Percentiles rank a stretch among this genome's conserved stretches.
Evolutionary conservation across 345 rosid genomes (phyloP).

Genomic region (Boechera stricta): DNA sequence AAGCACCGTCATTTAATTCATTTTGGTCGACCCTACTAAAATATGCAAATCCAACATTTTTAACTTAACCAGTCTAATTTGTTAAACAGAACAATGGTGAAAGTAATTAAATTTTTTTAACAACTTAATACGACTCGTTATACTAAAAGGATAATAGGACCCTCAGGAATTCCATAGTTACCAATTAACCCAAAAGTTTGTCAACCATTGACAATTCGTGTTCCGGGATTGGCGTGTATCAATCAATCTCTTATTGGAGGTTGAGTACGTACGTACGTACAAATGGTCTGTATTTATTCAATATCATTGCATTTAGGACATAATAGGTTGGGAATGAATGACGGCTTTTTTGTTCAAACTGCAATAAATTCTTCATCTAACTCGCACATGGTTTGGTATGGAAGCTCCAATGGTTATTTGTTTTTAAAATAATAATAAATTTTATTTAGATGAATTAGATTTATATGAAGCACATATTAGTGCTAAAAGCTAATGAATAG

Average conservation of each 20-base stretch:
- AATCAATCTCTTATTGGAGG: slow-evolving; percentile 18
- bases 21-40: slow-evolving; percentile 14
- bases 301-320: slow-evolving; percentile 18
- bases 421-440: background rate
- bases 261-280: background rate
- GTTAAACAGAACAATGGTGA: background rate
- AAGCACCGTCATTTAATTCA: slow-evolving; percentile 27
- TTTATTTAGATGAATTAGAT: background rate
- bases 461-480: background rate
- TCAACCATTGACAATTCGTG: slow-evolving; percentile 9
- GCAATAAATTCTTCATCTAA: slow-evolving; percentile 43
- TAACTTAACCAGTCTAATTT: background rate
- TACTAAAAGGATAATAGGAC: too few relatives aligned
- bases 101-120: background rate
- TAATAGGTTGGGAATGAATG: slow-evolving; percentile 14
- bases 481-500: background rate
- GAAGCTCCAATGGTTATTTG: background rate
- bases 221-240: slow-evolving; percentile 26
- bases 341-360: slow-evolving; percentile 18
- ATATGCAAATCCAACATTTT: background rate
- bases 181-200: slow-evolving; percentile 1
- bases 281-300: slow-evolving; percentile 21
- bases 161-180: background rate
- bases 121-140: too few relatives aligned
- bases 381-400: slow-evolving; percentile 43